Conservation (phyloP, 345 rosid species). For the Erucastrum elatum region DNA sequence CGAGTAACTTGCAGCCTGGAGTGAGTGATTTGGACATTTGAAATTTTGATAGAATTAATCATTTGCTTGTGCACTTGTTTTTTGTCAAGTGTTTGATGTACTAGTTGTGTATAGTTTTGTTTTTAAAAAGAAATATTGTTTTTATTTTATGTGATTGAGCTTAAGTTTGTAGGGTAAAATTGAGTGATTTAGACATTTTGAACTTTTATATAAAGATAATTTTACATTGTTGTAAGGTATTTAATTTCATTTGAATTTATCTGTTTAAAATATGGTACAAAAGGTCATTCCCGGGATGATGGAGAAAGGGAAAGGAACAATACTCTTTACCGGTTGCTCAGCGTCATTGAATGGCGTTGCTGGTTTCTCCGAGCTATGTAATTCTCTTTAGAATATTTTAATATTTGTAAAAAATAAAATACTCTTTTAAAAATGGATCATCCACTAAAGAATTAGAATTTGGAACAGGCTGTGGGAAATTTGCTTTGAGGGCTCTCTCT, state of each 20-base stretch:
- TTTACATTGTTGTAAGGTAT: neutral
- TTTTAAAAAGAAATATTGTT: neutral
- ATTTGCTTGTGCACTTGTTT: neutral
- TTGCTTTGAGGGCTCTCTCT: conserved; percentile 79
- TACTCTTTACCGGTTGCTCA: conserved; percentile 91
- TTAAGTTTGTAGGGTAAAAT: neutral
- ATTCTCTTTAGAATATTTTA: neutral
- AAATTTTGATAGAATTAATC: neutral
- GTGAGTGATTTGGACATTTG: conserved; percentile 9
- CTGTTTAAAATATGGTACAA: neutral
- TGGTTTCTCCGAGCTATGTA: conserved; percentile 90
- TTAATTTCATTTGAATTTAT: neutral
- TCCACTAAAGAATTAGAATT: neutral
- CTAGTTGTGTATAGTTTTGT: neutral
- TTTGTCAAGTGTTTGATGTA: neutral
- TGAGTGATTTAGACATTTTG: neutral
- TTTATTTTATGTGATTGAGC: neutral
- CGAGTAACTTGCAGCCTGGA: neutral
- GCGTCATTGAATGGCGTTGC: conserved; percentile 82
- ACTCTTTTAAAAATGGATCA: neutral
- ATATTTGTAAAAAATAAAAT: neutral
- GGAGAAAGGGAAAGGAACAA: conserved; percentile 86
- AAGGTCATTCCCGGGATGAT: conserved; percentile 91
- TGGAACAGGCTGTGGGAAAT: conserved; percentile 79
- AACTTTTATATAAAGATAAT: neutral